Evolutionary conservation across 2,329 filamentous ascomycete genomes (phyloP), one percentile per base, ranked within the genome.

Genomic region (Intubia oerlemansii): DNA sequence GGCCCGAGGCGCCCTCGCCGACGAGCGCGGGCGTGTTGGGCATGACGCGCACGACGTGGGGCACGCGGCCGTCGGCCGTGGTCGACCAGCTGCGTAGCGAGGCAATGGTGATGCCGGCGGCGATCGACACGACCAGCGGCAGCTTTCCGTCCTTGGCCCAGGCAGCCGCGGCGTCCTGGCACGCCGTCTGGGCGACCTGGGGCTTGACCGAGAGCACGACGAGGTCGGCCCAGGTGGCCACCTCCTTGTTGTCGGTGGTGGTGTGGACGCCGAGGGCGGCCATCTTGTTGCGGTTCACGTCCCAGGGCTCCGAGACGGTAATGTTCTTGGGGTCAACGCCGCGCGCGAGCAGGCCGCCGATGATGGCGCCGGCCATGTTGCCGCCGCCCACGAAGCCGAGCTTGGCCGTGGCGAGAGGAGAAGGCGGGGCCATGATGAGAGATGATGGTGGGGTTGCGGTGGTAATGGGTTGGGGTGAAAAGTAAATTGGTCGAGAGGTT

Each of bases 311-410:
- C 4, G 57, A 49, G 31, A 61, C 57, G 42, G 39, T 46, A 42
- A 62, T 53, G 45, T 57, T 51, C 30, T 47, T 40, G 41, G 52
- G 51, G 38, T 48, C 33, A 39, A 54, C 51, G 42, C 49, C 48
- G 38, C 55, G 53, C 33, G 45, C 44, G 17, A 55, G 41, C 14
- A 62, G 52, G 28, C 57, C 57, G 13, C 54, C 51, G 36, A 61
- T 59, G 38, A 62, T 62, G 49, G 57, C 57, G 30, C 49, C 49
- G 33, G 54, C 57, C 57, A 62, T 62, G 47, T 61, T 61, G 39
- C 57, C 57, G 35, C 57, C 57, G 33, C 54, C 54, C 27, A 52
- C 44, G 35, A 52, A 52, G 40, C 41, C 42, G 33, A 53, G 40
- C 32, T 48, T 48, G 32, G 46, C 44, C 18, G 41, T 37, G 32